Conservation (phyloP, 495 filamentous ascomycete species). For the Penicillium verhagenii region DNA sequence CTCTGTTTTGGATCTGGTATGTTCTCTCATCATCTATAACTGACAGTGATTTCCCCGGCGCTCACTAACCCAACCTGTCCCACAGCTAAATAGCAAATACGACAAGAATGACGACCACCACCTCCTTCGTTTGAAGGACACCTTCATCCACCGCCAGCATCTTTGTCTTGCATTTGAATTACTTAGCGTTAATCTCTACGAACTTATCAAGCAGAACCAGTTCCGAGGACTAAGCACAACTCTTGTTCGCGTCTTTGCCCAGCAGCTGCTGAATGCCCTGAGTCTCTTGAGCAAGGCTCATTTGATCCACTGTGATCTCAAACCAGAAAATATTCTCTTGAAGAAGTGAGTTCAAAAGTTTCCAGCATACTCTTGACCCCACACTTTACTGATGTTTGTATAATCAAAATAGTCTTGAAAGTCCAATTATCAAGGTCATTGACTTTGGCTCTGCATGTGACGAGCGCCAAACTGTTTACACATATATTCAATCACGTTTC, state of each 20-base stretch:
- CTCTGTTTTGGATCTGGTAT: constrained; percentile 92
- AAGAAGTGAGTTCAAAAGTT: constrained; percentile 67
- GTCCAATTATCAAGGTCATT: constrained; percentile 99
- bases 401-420: constrained; percentile 69
- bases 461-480: constrained; percentile 98
- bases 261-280: constrained; percentile 90
- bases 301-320: constrained; percentile 97
- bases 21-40: constrained; percentile 17
- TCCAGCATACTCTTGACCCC: too few species aligned
- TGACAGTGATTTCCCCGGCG: background rate
- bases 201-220: constrained; percentile 99
- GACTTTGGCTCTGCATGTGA: constrained; percentile 99
- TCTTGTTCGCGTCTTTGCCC: constrained; percentile 95
- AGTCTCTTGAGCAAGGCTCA: constrained; percentile 94
- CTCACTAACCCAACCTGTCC: constrained; percentile 25
- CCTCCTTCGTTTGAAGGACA: constrained; percentile 92
- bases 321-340: constrained; percentile 96
- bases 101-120: constrained; percentile 99
- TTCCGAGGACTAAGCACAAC: constrained; percentile 98
- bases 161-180: constrained; percentile 97
- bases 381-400: background rate
- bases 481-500: constrained; percentile 98
- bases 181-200: constrained; percentile 96
- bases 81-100: constrained; percentile 91
- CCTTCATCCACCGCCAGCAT: constrained; percentile 97